Conservation (phyloP, 371 early-diverging fungal genomes). For the Parasitella parasitica region DNA sequence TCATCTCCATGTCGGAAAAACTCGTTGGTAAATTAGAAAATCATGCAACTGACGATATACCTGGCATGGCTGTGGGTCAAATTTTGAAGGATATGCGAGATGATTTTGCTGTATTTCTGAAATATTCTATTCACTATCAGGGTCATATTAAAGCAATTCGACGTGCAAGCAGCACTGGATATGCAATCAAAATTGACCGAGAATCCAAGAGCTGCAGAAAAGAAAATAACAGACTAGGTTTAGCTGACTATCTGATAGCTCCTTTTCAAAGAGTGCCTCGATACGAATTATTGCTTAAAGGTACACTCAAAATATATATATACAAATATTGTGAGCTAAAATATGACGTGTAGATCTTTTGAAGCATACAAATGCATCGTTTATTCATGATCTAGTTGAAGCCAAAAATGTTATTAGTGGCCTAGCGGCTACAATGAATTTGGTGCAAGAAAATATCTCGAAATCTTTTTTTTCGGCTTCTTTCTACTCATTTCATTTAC, state of each 20-base stretch:
- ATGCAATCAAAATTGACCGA: slow-evolving; percentile 38
- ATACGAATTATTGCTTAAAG: slow-evolving; percentile 45
- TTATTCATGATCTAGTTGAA: not conserved
- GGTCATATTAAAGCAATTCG: slow-evolving; percentile 34
- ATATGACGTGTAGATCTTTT: slow-evolving; percentile 23
- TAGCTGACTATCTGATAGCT: slow-evolving; percentile 43
- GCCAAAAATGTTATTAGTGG: slow-evolving; percentile 15
- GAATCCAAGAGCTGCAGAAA: slow-evolving; percentile 24
- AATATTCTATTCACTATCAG: slow-evolving; percentile 46
- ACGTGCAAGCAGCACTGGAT: slow-evolving; percentile 32
- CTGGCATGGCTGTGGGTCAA: slow-evolving; percentile 14
- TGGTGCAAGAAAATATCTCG: slow-evolving; percentile 8
- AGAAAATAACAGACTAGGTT: slow-evolving; percentile 36
- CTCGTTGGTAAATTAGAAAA: not conserved
- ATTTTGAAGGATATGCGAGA: slow-evolving; percentile 30
- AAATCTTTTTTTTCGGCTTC: not conserved
- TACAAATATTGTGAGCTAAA: not conserved
- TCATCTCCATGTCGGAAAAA: slow-evolving; percentile 4
- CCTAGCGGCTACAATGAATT: slow-evolving; percentile 21
- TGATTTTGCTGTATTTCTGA: slow-evolving; percentile 38
- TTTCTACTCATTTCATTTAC: not conserved
- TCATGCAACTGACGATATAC: slow-evolving; percentile 7
- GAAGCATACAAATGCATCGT: slow-evolving; percentile 12
- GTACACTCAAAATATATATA: slow-evolving; percentile 7
- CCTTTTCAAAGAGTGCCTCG: slow-evolving; percentile 48